phyloP scores from a whole-genome alignment of 2,329 filamentous ascomycete species.

The Pseudocercospora cruenta region DNA sequence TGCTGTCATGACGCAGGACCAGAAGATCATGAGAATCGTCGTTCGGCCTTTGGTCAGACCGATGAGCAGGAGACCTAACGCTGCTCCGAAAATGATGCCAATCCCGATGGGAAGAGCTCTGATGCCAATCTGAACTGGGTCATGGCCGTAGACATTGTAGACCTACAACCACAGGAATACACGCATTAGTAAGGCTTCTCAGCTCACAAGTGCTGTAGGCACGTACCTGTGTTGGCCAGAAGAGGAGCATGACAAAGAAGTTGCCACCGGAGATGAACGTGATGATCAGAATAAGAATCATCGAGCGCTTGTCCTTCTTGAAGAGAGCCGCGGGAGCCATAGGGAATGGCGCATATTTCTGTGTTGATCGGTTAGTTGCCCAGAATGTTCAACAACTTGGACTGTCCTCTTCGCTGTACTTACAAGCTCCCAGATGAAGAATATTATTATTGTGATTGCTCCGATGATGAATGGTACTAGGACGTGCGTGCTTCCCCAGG shows the following conservation, averaged over 20 bases:
- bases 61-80: slow-evolving; percentile 62
- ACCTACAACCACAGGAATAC: neutral
- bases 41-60: slow-evolving; percentile 62
- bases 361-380: neutral
- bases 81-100: slow-evolving; percentile 64
- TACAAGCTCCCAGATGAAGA: slow-evolving; percentile 37
- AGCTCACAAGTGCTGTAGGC: neutral
- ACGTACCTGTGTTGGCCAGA: slow-evolving; percentile 64
- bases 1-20: slow-evolving; percentile 68
- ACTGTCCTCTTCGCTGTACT: neutral
- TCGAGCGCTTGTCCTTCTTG: slow-evolving; percentile 38
- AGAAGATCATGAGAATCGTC: slow-evolving; percentile 61
- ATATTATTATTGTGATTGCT: slow-evolving; percentile 34
- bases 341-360: slow-evolving; percentile 34
- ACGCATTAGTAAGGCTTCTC: neutral
- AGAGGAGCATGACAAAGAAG: slow-evolving; percentile 50
- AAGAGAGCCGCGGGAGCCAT: slow-evolving; percentile 38
- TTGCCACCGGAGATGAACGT: slow-evolving; percentile 45
- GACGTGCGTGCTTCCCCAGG: slow-evolving; percentile 37
- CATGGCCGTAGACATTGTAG: slow-evolving; percentile 64
- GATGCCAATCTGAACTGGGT: slow-evolving; percentile 65
- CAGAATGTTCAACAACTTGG: neutral
- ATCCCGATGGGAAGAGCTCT: slow-evolving; percentile 67
- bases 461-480: slow-evolving; percentile 39
- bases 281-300: slow-evolving; percentile 43